Base-by-base conservation (phyloP, 768 basidiomycete genomes). In the Suillus occidentalis region DNA sequence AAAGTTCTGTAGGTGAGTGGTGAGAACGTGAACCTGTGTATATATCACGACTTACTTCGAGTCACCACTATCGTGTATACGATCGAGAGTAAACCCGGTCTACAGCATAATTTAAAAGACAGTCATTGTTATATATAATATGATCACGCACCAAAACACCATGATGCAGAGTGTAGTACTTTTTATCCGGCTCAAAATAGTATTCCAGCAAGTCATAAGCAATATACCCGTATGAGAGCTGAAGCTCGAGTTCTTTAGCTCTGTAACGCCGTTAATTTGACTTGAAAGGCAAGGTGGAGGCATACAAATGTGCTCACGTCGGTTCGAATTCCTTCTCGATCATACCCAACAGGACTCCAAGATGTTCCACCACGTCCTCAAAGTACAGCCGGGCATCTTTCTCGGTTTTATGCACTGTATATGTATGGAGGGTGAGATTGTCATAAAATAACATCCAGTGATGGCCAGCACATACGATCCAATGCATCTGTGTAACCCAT, bases 171-270 rank as follows among this genome's bases (percentile, higher is more conserved):
- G 37, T 59, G n/a, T 67, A 53, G 31, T 58, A 68, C 34, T 57
- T 67, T 4, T 1, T 5, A 7, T n/a, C 57, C 36, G 18, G 55
- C 20, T 68, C 20, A 39, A 68, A 67, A 43, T 68, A 68, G 39
- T 68, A 63, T 14, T n/a, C 22, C 40, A 68, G 66, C 14, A 68
- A 62, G n/a, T 71, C 70, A 45, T 49, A 71, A 22, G 71, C 63
- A 20, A 71, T 59, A 13, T 70, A 63, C 9, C 68, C 70, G 45
- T 69, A 68, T 10, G 62, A 60, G 25, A 61, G 50, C n/a, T 64
- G 58, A 22, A 71, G 63, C 49, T 50, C 62, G 16, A 71, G 55
- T 25, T 62, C 50, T 22, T 65, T 59, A 28, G 65, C 65, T 31
- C 70, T 71, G 52, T 16, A 56, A 50, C 14, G 37, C 16, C 4